phyloP scores from a whole-genome alignment of 768 basidiomycete species.

The Podaxis pistillaris region DNA sequence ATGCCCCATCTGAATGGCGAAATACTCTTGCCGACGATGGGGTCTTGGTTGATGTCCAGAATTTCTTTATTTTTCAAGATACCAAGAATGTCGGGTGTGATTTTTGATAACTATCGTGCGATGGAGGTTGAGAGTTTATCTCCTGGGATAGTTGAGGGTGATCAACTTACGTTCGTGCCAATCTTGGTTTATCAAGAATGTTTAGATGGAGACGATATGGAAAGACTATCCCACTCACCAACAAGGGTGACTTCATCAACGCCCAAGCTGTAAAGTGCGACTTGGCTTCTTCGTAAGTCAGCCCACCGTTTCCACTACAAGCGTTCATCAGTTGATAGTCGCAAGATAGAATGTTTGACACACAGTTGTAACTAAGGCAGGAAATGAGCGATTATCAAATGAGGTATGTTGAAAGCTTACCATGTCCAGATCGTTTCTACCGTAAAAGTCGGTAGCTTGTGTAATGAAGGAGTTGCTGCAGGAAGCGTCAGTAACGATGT shows the following conservation, averaged over 20 bases:
- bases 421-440: slow-evolving; percentile 69
- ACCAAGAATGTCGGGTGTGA: slow-evolving; percentile 46
- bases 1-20: slow-evolving; percentile 71
- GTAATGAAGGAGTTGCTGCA: slow-evolving; percentile 63
- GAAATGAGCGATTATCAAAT: slow-evolving; percentile 3
- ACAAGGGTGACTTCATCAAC: slow-evolving; percentile 64
- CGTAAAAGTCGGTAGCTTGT: slow-evolving; percentile 64
- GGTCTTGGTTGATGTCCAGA: slow-evolving; percentile 69
- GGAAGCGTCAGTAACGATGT: slow-evolving; percentile 8
- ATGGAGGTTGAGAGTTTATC: not conserved
- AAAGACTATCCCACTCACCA: slow-evolving; percentile 36
- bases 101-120: slow-evolving; percentile 13
- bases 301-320: slow-evolving; percentile 57
- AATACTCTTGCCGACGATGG: slow-evolving; percentile 57
- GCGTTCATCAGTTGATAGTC: slow-evolving; percentile 5
- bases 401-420: slow-evolving; percentile 29
- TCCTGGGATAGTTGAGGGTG: not conserved
- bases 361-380: slow-evolving; percentile 52
- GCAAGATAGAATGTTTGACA: slow-evolving; percentile 16
- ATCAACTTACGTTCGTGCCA: slow-evolving; percentile 23
- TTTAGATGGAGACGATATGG: not conserved
- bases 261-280: slow-evolving; percentile 75
- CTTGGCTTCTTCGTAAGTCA: slow-evolving; percentile 64
- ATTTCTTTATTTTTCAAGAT: slow-evolving; percentile 65
- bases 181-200: not conserved